Percentiles rank a stretch among this genome's conserved stretches.
Evolutionary conservation across 2,329 filamentous ascomycete species (phyloP).

Genomic region (Ampelomyces quisqualis): DNA sequence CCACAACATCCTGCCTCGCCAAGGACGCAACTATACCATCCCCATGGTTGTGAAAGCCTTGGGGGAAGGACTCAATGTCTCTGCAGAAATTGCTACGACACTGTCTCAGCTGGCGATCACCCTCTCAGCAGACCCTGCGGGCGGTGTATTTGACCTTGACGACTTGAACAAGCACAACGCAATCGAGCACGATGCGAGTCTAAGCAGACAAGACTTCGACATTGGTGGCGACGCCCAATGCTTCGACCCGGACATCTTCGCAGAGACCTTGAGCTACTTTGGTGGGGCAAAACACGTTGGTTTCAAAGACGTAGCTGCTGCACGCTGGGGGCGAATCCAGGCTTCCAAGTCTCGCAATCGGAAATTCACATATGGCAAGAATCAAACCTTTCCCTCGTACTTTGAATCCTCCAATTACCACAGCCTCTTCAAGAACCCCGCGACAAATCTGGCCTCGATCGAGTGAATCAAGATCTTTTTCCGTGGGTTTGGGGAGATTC

Average conservation of each 20-base stretch:
- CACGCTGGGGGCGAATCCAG: conserved; percentile 18
- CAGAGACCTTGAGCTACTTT: conserved; percentile 10
- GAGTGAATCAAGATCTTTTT: conserved; percentile 29
- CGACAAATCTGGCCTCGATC: conserved; percentile 12
- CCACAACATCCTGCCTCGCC: conserved; percentile 34
- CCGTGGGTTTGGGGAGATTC: conserved; percentile 13
- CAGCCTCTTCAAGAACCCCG: conserved; percentile 15
- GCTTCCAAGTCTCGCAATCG: conserved; percentile 14
- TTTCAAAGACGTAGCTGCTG: conserved; percentile 7
- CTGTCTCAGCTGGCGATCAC: conserved; percentile 21
- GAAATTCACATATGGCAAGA: conserved; percentile 16
- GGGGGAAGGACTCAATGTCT: conserved; percentile 34
- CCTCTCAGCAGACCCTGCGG: conserved; percentile 11
- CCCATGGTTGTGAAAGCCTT: conserved; percentile 27
- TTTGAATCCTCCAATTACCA: conserved; percentile 24
- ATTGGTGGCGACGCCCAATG: conserved; percentile 28
- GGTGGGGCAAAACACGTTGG: conserved; percentile 3
- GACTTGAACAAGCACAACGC: conserved; percentile 37
- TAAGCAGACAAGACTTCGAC: conserved; percentile 28
- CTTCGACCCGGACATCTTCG: conserved; percentile 24
- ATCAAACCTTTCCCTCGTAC: conserved; percentile 18
- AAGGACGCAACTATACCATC: conserved; percentile 36
- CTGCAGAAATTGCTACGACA: conserved; percentile 27
- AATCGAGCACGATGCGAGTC: conserved; percentile 42
- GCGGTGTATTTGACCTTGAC: conserved; percentile 30